Evolutionary conservation across 768 basidiomycete species (phyloP), one percentile per base, ranked within the genome.

Genomic region (Termitomyces sp.): DNA sequence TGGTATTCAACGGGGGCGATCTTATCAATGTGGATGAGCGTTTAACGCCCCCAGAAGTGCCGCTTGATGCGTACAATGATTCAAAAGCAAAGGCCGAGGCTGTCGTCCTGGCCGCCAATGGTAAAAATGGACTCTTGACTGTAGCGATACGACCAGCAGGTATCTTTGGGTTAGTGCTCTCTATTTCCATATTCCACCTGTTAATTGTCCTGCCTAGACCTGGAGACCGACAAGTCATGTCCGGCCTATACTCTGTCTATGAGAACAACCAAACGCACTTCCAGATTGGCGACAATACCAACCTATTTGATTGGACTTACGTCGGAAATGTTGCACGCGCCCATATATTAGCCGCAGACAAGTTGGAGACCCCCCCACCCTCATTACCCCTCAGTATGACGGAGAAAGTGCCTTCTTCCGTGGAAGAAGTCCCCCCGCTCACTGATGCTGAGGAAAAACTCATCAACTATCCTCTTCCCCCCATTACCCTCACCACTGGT

Each of bases 291-390:
- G 80, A 89, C 74, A 97, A 98, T 74, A 86, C 82, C 62, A 98
- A 98, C 70, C 74, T 98, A 4, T 94, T 92, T 67, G 97, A 98
- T 73, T 95, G 90, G 85, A 97, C 95, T 6, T 98, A 98, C 68
- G 93, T 98, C 65, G 93, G 87, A 55, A 99, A 99, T 70, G 88
- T 96, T 61, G 96, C 95, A 1, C 84, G 89, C 66, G 95, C 95
- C 4, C 97, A 99, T 70, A 76, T 99, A 15, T 83, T 98, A 54
- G 97, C 97, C 12, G 89, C 91, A 22, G 95, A 98, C 78, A 91
- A 86, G 68, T 84, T 99, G 45, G 79, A 77, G 51, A 74, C 79
- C 13, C 76, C 81, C 0, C 75, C 81, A 24, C 77, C 81, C 0
- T 73, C 77, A 16, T 74, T 79, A 18, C 69, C 76, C 33, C 63